Base-by-base conservation (phyloP, 768 basidiomycete genomes). In the Neoboletus magnificus region DNA sequence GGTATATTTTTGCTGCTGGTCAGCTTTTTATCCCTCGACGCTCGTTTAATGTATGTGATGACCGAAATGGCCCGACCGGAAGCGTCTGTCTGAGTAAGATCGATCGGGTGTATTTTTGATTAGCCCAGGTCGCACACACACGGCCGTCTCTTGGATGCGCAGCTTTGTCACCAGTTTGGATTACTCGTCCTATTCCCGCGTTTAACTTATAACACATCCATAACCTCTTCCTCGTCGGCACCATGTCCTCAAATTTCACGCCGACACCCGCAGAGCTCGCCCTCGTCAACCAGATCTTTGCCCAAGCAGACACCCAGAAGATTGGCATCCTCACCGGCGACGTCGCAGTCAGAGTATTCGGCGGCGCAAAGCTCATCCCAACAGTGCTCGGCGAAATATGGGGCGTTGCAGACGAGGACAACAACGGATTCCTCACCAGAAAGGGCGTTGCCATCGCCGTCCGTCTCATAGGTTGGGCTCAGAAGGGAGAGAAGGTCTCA, bases 401-500 rank as follows among this genome's bases (percentile, higher is more conserved):
- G 96, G 82, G 77, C 56, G 75, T 98, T 55, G 87, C 93, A 48
- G 97, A 99, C 76, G 86, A 89, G 52, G 87, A 94, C 32, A 95
- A 98, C 77, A 91, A 91, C 57, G 97, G 97, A 2, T 93, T 87
- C 75, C 82, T 99, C 51, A 87, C 93, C 12, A 85, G 82, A 61
- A 94, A 91, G 67, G 90, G 91, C 42, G 91, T 93, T 63, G 86
- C 92, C 18, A 78, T 89, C 57, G 94, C 91, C 27, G 78, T 96
- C n/a, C 81, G 97, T 54, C 79, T 98, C 48, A 93, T 99, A 58
- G 93, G 90, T 5, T 91, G 90, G 79, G 90, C 93, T 3, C 97
- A 98, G 77, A 86, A 86, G 62, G 93, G 86, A 60, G 88, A 89
- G 67, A 79, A 79, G 57, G 70, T 89, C 36, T 77, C 82, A 2